phyloP scores from a whole-genome alignment of 352 stramenopile species.

The Phytophthora tubulina region DNA sequence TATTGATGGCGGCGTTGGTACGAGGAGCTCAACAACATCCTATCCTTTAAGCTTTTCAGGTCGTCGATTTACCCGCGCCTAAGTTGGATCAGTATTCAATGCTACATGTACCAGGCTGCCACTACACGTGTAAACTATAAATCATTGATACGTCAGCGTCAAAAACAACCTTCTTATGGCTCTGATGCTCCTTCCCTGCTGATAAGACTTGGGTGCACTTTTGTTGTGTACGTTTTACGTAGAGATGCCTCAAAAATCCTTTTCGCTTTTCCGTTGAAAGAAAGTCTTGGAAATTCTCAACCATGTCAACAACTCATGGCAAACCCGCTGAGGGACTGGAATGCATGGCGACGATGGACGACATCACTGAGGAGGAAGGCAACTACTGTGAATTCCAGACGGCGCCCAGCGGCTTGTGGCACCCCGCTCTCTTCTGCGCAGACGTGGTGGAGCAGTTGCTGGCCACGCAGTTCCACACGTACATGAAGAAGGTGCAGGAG shows the following conservation, averaged over 20 bases:
- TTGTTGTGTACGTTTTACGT: constrained; percentile 5
- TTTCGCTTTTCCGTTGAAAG: not conserved
- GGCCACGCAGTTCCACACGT: constrained; percentile 92
- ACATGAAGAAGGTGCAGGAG: constrained; percentile 93
- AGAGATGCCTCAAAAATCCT: constrained; percentile 2
- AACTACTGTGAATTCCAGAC: constrained; percentile 96
- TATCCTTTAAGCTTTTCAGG: too few species aligned
- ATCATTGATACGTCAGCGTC: too few species aligned
- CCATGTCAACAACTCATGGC: constrained; percentile 59
- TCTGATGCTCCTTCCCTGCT: too few species aligned
- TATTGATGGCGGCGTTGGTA: constrained; percentile 42
- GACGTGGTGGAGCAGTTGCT: constrained; percentile 89
- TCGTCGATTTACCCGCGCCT: too few species aligned
- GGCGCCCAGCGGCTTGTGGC: constrained; percentile 89
- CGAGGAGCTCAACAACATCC: not conserved
- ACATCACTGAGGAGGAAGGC: constrained; percentile 92
- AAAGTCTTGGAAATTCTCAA: constrained; percentile 1
- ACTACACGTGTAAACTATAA: not conserved
- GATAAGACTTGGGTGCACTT: too few species aligned
- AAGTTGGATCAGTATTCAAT: too few species aligned
- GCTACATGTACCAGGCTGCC: too few species aligned
- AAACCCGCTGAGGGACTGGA: constrained; percentile 88
- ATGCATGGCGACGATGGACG: constrained; percentile 95
- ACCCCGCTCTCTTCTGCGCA: constrained; percentile 78
- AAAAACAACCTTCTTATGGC: not conserved